Base-by-base conservation (phyloP, 306 rosid species). In the Lotus japonicus region DNA sequence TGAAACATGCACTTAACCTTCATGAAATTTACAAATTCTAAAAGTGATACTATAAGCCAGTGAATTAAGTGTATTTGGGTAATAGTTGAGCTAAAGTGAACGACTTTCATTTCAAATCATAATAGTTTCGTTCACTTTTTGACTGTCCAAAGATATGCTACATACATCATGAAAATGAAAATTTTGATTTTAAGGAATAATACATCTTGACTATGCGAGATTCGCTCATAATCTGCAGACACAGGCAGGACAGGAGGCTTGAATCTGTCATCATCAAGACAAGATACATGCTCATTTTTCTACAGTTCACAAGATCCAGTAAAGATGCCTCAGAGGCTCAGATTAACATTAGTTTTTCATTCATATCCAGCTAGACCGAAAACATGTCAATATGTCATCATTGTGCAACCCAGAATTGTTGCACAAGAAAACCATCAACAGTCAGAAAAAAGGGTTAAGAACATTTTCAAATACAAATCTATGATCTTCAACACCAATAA, bases 361-460 rank as follows among this genome's bases (percentile, higher is more conserved):
- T n/a, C 49, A 73, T 26, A 63, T 63, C 31, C 59, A 64, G 10
- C 35, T 9, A 54, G 39, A 31, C 14, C 35, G 9, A 45, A 57
- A 66, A 31, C 23, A 16, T 19, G 9, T 35, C 8, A 4, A 0
- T 9, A 16, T 19, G 9, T 35, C 8, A 4, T 6, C 5, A 5
- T 68, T 21, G 9, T 26, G 56, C 36, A 58, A 48, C 31, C 16
- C 49, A 23, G 31, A 50, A 58, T 12, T 15, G 59, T 15, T 36
- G 54, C 68, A 48, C 16, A 19, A 58, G 45, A 44, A 66, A 58
- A 67, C 39, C 55, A 66, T 23, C 21, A 18, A 52, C 46, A 72
- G 19, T 68, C 55, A 57, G 19, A 75, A 26, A 51, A 51, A 54
- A 57, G 41, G 31, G 66, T 44, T 38, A 39, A 19, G 42, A 6